phyloP scores from a whole-genome alignment of 2,329 filamentous ascomycete genomes.

The Xylaria polymorpha region DNA sequence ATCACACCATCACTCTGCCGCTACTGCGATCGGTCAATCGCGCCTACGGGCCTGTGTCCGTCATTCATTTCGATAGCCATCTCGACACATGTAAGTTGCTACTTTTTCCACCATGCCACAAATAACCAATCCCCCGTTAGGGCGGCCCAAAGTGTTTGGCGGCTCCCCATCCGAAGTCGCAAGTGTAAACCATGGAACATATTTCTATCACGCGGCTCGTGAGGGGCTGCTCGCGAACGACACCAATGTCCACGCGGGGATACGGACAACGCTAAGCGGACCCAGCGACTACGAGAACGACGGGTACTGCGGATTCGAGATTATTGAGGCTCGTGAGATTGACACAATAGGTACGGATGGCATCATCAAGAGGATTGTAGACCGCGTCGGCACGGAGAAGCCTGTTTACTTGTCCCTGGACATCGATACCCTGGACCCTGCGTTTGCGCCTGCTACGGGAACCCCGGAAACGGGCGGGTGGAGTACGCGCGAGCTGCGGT shows the following conservation, averaged over 20 bases:
- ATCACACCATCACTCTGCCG: constrained; percentile 72
- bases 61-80: constrained; percentile 73
- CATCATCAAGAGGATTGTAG: constrained; percentile 81
- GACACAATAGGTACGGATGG: constrained; percentile 69
- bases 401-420: constrained; percentile 87
- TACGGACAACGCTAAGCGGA: constrained; percentile 83
- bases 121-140: constrained; percentile 57
- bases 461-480: constrained; percentile 82
- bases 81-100: constrained; percentile 71
- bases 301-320: constrained; percentile 85
- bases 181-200: constrained; percentile 86
- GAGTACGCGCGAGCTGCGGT: constrained; percentile 73
- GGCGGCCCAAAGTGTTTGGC: constrained; percentile 88
- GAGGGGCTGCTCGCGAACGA: constrained; percentile 84
- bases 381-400: constrained; percentile 77
- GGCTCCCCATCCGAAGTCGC: constrained; percentile 81
- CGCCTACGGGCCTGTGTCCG: constrained; percentile 69
- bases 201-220: constrained; percentile 84
- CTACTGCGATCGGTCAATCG: constrained; percentile 70
- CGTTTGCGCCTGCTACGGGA: constrained; percentile 80
- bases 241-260: constrained; percentile 88
- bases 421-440: constrained; percentile 88
- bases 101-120: constrained; percentile 45
- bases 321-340: constrained; percentile 75
- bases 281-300: constrained; percentile 87